Evolutionary conservation across 768 basidiomycete genomes (phyloP), one percentile per base, ranked within the genome.

Genomic region (Astraeus odoratus): DNA sequence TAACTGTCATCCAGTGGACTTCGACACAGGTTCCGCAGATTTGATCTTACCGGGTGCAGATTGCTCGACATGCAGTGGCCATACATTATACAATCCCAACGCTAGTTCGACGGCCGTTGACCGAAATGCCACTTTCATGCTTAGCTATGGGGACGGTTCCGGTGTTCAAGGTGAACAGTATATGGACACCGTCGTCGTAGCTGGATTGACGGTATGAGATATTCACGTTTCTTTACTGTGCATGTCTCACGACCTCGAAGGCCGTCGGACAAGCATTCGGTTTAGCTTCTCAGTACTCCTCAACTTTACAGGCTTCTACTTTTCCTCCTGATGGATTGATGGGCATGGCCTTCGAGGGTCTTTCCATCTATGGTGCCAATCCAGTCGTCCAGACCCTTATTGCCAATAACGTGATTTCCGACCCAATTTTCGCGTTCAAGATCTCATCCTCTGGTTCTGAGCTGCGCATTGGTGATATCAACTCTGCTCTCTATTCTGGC

Each of bases 381-480:
- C 67, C 74, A 0, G 56, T 75, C 19, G 63, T 74, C 47, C 68
- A 75, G 39, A 71, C 68, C 6, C 67, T 78, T 16, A 48, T 74
- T 18, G 47, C 57, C 10, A 66, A 76, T 43, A 61, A 57, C 13
- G 47, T 56, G 34, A 56, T 67, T 2, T 48, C 66, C 6, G 54
- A 63, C 18, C 50, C 64, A 23, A 49, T 61, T 39, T 69, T 71
- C 42, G 64, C 67, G 19, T 64, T 75, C 54, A 68, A 69, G 41
- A 53, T 76, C 24, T 61, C 66, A n/a, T 49, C 57, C 1, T 49
- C 55, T 5, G 58, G 54, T n/a, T 54, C 58, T 33, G 64, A 71
- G 51, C 62, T 76, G 43, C 58, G 51, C 48, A 48, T 77, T 22
- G 76, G 76, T 9, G 69, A 71, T 15, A 56, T 63, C 26, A 62